Conservation (phyloP, 1,284 basidiomycete species). For the Ceratobasidium sp. region DNA sequence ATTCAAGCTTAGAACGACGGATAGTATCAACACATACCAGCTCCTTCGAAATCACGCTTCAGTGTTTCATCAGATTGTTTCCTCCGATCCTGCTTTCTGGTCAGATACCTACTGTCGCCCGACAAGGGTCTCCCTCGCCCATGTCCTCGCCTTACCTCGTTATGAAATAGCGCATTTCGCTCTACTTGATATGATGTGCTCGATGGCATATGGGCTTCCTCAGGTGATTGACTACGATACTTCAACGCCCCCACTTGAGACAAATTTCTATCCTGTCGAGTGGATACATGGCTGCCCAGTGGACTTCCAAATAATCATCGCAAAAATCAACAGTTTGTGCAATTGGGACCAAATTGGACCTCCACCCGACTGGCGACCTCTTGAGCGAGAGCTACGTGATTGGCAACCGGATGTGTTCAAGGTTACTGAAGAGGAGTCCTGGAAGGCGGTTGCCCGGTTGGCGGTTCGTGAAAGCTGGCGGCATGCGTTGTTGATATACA, state of each 20-base stretch:
- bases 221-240: constrained; percentile 33
- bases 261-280: neutral
- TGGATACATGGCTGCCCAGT: constrained; percentile 24
- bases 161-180: constrained; percentile 24
- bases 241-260: neutral
- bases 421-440: neutral
- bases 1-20: neutral
- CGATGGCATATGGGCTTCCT: constrained; percentile 33
- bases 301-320: neutral
- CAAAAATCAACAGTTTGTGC: neutral
- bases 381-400: neutral
- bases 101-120: neutral
- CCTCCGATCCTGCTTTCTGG: constrained; percentile 28
- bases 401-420: neutral
- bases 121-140: neutral
- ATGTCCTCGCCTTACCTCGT: neutral
- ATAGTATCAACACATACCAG: neutral
- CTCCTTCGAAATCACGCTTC: constrained; percentile 5
- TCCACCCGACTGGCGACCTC: neutral
- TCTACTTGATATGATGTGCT: constrained; percentile 18
- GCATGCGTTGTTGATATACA: constrained; percentile 6
- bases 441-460: constrained; percentile 5
- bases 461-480: constrained; percentile 29
- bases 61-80: constrained; percentile 26
- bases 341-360: neutral